Base-by-base conservation (phyloP, 441 rosid genomes). In the Rhodomyrtus psidioides region DNA sequence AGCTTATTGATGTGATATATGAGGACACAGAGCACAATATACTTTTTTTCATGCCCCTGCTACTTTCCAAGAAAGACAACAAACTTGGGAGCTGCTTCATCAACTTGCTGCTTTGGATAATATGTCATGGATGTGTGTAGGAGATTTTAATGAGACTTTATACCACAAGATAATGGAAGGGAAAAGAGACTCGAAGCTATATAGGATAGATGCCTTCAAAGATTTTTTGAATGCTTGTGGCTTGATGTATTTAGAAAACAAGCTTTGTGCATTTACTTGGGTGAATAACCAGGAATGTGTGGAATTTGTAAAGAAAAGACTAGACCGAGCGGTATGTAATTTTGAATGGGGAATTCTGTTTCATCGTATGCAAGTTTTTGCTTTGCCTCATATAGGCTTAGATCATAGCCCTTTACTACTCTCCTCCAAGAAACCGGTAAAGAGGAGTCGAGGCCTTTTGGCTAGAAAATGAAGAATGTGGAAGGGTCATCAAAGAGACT, bases 181-280 rank as follows among this genome's bases (percentile, higher is more conserved):
- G 12, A 46, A 46, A 46, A 46, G 19, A 28, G 16, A 17, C 4
- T 17, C 39, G 7, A 5, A 28, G 15, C 19, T 28, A 19, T 60
- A 27, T 28, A 1, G 1, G 14, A 19, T 28, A 1, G 16, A 7
- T 27, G 42, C 74, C 3, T 60, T 60, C 0, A 0, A 0, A 4
- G 23, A 28, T 30, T 28, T 60, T 3, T 5, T 15, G 7, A 28
- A 60, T 28, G 42, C 0, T 1, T 60, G 74, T 28, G 28, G 21
- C 10, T 28, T 28, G 23, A 60, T 60, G 42, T 3, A 60, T 17
- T 0, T 60, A 1, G 70, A 60, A 14, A 27, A 19, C 15, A 60
- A 60, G 5, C 10, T 21, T 6, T 27, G 12, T 28, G 21, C 39
- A 3, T 60, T 14, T 30, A 60, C 70, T 27, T 3, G 39, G 21